Conservation (phyloP, 2,329 filamentous ascomycete genomes). For the Alternaria sp. region DNA sequence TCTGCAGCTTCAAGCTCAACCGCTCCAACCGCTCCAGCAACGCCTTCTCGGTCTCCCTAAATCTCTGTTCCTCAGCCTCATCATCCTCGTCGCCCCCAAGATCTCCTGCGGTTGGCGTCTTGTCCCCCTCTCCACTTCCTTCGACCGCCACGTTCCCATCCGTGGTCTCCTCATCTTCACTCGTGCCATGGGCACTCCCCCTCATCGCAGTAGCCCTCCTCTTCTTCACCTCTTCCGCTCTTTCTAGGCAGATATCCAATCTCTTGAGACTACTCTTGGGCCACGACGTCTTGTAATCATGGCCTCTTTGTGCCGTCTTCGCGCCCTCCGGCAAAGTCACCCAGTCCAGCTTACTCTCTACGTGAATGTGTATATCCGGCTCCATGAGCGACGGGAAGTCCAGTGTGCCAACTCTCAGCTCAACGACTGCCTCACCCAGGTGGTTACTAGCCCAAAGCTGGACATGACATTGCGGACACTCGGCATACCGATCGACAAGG, state of each 20-base stretch:
- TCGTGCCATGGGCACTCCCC: neutral
- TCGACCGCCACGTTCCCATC: conserved; percentile 4
- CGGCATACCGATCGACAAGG: neutral
- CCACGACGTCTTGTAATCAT: conserved; percentile 24
- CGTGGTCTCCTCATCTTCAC: neutral
- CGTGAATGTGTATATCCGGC: conserved; percentile 37
- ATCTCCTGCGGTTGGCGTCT: conserved; percentile 38
- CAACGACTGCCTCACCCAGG: conserved; percentile 9
- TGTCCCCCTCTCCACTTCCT: conserved; percentile 28
- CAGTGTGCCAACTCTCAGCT: conserved; percentile 33
- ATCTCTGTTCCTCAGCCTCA: conserved; percentile 38
- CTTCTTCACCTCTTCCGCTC: conserved; percentile 9
- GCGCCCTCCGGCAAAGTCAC: conserved; percentile 32
- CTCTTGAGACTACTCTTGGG: conserved; percentile 38
- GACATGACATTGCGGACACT: conserved; percentile 30
- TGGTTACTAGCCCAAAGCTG: conserved; percentile 27
- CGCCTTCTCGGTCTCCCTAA: conserved; percentile 33
- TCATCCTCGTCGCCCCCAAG: conserved; percentile 26
- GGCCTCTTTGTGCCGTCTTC: conserved; percentile 16
- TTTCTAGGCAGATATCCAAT: conserved; percentile 20
- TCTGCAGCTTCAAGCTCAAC: conserved; percentile 33
- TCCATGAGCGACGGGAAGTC: conserved; percentile 39
- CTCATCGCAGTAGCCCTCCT: neutral
- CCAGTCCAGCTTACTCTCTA: conserved; percentile 41
- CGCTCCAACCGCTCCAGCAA: conserved; percentile 39